A percentile compares a stretch with the other conserved stretches of the same genome.
phyloP scores from a whole-genome alignment of 148 eudicot genomes.

The Vaccinium vitisidaea region DNA sequence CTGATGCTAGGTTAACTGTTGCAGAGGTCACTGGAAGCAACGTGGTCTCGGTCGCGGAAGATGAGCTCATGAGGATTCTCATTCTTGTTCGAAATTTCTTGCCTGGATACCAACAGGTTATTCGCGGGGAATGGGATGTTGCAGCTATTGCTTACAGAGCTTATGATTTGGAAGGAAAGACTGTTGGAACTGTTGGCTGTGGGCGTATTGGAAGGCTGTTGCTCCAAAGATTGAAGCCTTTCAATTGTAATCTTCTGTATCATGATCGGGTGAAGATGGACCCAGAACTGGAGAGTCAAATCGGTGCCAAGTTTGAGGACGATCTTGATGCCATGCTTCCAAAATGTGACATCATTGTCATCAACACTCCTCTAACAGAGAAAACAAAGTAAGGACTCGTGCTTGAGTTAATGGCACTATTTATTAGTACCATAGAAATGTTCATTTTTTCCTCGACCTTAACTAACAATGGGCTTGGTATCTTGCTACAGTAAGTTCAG shows the following conservation, averaged over 20 bases:
- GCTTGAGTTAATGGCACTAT: background rate
- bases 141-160: constrained; percentile 85
- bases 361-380: constrained; percentile 88
- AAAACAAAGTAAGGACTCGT: constrained; percentile 64
- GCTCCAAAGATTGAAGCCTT: constrained; percentile 88
- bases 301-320: constrained; percentile 84
- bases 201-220: constrained; percentile 89
- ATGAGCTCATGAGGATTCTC: constrained; percentile 92
- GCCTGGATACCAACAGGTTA: constrained; percentile 83
- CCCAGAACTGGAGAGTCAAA: constrained; percentile 70
- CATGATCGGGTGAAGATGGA: constrained; percentile 91
- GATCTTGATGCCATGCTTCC: constrained; percentile 91
- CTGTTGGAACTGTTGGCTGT: constrained; percentile 93
- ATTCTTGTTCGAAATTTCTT: constrained; percentile 84
- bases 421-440: background rate
- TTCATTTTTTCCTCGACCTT: background rate
- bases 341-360: constrained; percentile 89
- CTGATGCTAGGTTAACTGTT: constrained; percentile 80
- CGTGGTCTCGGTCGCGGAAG: constrained; percentile 91
- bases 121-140: constrained; percentile 87
- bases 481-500: background rate
- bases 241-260: constrained; percentile 83
- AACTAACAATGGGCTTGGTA: background rate
- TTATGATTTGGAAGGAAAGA: constrained; percentile 96
- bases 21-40: constrained; percentile 99